These are phyloP conservation scores for Chrysanthemum lavandulifolium DNA, from an alignment of 129 eudicot genomes.

Conservation along the genomic window DNA sequence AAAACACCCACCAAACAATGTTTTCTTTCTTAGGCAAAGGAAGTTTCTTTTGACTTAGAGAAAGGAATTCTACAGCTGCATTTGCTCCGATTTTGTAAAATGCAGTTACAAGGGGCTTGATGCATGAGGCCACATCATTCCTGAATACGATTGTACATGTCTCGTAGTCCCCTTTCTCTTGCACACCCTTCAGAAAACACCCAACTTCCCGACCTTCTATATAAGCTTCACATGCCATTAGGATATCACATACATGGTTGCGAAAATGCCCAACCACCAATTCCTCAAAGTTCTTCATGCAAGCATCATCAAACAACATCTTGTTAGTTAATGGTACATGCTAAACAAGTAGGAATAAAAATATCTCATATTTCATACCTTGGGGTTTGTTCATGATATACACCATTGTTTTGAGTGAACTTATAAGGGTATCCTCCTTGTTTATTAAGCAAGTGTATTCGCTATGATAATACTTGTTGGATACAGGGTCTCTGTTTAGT, in stretches of 20 bases:
- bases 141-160: neutral
- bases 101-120: neutral
- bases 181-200: neutral
- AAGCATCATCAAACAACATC: neutral
- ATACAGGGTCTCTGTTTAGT: no score
- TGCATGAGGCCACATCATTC: neutral
- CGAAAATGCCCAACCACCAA: neutral
- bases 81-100: neutral
- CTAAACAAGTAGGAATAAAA: neutral
- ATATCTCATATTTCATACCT: neutral
- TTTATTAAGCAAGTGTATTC: no score
- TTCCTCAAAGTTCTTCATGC: neutral
- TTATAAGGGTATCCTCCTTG: neutral
- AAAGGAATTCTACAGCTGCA: neutral
- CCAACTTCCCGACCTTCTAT: slow-evolving; percentile 1
- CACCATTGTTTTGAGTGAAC: neutral
- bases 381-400: neutral
- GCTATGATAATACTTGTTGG: no score
- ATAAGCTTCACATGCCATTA: slow-evolving; percentile 1
- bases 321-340: neutral
- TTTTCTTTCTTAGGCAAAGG: no score
- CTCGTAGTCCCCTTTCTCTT: neutral
- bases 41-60: neutral
- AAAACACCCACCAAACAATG: no score
- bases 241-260: neutral